Evolutionary conservation across 495 filamentous ascomycete species (phyloP).

Genomic region (Lindgomyces ingoldianus): DNA sequence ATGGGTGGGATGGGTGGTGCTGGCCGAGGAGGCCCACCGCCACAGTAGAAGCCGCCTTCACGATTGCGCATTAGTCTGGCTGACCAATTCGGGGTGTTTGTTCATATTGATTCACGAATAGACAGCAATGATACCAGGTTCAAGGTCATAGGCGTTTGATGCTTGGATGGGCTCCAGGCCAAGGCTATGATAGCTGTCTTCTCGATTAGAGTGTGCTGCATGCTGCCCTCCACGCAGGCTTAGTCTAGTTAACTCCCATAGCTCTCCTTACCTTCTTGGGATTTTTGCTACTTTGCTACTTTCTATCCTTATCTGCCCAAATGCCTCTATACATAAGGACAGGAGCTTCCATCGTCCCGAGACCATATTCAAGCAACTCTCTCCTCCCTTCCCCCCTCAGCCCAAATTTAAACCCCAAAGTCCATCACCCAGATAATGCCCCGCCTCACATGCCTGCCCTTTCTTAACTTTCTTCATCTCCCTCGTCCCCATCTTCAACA

Average conservation of each 20-base stretch:
- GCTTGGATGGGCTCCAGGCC: neutral
- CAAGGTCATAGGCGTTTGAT: neutral
- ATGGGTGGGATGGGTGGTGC: conserved; percentile 47
- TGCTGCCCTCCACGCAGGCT: no score
- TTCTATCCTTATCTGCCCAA: neutral
- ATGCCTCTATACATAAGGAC: no score
- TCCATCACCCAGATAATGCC: conserved; percentile 93
- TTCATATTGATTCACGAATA: conserved; percentile 10
- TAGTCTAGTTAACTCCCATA: no score
- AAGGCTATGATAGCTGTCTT: no score
- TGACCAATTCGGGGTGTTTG: no score
- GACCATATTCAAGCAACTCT: neutral
- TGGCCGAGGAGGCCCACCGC: conserved; percentile 23
- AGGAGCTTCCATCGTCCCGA: no score
- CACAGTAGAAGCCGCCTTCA: neutral
- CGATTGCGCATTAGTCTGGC: neutral
- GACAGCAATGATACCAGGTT: conserved; percentile 37
- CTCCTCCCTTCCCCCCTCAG: conserved; percentile 43
- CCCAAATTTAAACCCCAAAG: conserved; percentile 80
- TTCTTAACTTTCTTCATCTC: conserved; percentile 92
- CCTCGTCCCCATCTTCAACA: conserved; percentile 82
- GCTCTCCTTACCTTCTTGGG: no score
- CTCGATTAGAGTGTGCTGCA: no score
- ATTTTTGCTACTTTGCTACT: no score
- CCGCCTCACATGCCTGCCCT: conserved; percentile 87